Evolutionary conservation across 2,329 filamentous ascomycete genomes (phyloP).

Genomic region (Penicillium brasilianum): DNA sequence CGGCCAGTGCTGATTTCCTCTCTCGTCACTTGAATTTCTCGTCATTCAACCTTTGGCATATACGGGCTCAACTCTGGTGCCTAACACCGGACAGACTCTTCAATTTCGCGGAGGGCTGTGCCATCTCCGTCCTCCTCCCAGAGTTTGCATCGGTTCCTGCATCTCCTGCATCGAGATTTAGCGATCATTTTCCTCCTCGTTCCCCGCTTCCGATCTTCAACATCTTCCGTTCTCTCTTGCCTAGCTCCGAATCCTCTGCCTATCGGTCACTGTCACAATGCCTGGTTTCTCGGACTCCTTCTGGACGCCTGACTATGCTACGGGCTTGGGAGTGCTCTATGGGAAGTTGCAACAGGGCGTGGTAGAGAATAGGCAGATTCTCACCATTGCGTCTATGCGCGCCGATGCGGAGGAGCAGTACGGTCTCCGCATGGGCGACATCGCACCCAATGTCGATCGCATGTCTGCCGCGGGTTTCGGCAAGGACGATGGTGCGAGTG

Average conservation of each 20-base stretch:
- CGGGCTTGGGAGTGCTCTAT: slow-evolving; percentile 92
- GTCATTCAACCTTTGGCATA: neutral
- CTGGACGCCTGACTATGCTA: slow-evolving; percentile 97
- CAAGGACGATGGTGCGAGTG: slow-evolving; percentile 92
- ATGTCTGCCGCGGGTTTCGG: slow-evolving; percentile 77
- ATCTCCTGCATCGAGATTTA: neutral
- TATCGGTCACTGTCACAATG: slow-evolving; percentile 59
- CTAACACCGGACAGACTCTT: neutral
- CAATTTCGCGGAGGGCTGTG: neutral
- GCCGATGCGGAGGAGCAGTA: slow-evolving; percentile 95
- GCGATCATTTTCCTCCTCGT: neutral
- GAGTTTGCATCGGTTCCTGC: neutral
- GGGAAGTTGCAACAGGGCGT: slow-evolving; percentile 96
- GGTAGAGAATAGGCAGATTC: slow-evolving; percentile 90
- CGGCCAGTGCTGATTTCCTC: neutral
- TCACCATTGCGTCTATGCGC: slow-evolving; percentile 89
- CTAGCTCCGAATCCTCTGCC: neutral
- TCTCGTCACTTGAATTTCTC: neutral
- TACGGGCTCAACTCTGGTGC: neutral
- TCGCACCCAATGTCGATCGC: slow-evolving; percentile 80
- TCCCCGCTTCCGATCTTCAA: neutral
- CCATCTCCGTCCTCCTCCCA: neutral
- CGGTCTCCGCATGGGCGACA: slow-evolving; percentile 77
- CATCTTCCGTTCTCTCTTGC: neutral
- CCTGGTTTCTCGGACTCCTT: slow-evolving; percentile 93